Percentiles rank a stretch among this genome's conserved stretches.
phyloP scores from a whole-genome alignment of 768 basidiomycete genomes.

The Lentinula boryana region DNA sequence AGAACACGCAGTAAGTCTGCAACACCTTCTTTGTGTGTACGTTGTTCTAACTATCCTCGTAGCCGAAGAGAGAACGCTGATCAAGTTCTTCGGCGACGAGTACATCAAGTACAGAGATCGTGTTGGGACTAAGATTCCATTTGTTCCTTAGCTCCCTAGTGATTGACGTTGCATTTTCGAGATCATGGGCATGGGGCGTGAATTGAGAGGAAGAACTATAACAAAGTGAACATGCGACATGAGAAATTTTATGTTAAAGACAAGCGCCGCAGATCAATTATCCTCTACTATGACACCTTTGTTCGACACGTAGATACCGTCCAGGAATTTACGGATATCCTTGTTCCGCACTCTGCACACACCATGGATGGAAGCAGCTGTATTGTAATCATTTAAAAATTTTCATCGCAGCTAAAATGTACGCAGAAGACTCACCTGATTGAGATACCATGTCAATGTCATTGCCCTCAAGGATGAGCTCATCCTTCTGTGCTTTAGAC shows the following conservation, averaged over 20 bases:
- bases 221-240: constrained; percentile 20
- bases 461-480: constrained; percentile 89
- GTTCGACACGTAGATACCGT: constrained; percentile 89
- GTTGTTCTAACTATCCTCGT: constrained; percentile 4
- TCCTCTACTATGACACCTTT: constrained; percentile 58
- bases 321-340: constrained; percentile 99
- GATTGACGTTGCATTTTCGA: background rate
- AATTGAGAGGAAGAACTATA: background rate
- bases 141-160: constrained; percentile 49
- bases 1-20: constrained; percentile 68
- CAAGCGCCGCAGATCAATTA: constrained; percentile 24
- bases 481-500: constrained; percentile 91
- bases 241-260: constrained; percentile 10
- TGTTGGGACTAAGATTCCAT: constrained; percentile 87
- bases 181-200: background rate
- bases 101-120: constrained; percentile 70
- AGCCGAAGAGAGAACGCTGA: constrained; percentile 80
- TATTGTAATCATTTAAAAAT: background rate
- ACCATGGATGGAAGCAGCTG: constrained; percentile 95
- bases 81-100: constrained; percentile 86
- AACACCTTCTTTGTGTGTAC: background rate
- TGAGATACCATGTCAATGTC: constrained; percentile 98
- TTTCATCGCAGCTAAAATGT: background rate
- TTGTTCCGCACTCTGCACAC: constrained; percentile 97
- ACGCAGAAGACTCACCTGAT: constrained; percentile 52